These are phyloP conservation scores for Periglandula ipomoeae DNA, from an alignment of 2,329 filamentous ascomycete species.

Conservation along the genomic window DNA sequence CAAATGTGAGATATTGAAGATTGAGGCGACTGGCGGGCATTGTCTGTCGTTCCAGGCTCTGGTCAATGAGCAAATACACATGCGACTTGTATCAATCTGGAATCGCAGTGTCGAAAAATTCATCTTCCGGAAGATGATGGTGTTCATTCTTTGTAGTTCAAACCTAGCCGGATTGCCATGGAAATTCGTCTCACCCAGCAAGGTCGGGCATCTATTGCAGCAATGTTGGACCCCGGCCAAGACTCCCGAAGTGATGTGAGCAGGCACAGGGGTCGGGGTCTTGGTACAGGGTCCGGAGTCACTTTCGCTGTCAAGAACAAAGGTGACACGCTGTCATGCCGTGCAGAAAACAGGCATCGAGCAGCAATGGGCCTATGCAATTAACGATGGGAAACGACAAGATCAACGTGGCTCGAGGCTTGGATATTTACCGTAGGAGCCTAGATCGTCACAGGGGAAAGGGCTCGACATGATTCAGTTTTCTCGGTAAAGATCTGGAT, in stretches of 20 bases:
- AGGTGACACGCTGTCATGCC: background rate
- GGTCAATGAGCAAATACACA: too few species aligned
- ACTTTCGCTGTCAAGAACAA: background rate
- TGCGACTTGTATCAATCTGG: background rate
- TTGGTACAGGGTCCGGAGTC: background rate
- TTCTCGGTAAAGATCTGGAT: too few species aligned
- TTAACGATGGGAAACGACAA: background rate
- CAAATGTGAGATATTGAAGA: background rate
- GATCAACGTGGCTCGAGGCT: background rate
- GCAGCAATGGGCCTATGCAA: background rate
- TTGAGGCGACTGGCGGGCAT: background rate
- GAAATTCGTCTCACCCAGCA: background rate
- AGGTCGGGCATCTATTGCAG: background rate
- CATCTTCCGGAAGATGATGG: background rate
- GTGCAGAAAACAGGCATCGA: background rate
- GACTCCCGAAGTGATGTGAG: background rate
- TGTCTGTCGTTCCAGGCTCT: constrained; percentile 2
- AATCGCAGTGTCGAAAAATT: background rate
- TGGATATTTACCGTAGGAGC: too few species aligned
- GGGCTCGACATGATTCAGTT: too few species aligned
- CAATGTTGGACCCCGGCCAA: background rate
- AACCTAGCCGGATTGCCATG: too few species aligned
- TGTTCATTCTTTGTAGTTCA: too few species aligned
- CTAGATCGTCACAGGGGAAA: too few species aligned
- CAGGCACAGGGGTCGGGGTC: background rate